Conservation (phyloP, 495 filamentous ascomycete species). For the Lentithecium fluviatile region DNA sequence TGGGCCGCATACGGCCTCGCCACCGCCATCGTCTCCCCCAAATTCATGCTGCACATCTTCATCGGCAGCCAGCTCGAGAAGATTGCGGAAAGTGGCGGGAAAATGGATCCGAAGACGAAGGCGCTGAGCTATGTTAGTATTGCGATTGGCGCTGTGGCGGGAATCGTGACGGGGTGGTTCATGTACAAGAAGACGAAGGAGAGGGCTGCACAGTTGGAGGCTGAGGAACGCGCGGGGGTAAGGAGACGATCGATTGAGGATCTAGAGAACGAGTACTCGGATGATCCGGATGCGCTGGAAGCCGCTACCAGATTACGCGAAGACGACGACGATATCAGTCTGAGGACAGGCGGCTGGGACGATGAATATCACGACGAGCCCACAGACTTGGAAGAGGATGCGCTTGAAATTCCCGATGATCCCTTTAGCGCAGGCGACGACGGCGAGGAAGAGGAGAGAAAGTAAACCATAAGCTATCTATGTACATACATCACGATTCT, state of each 20-base stretch:
- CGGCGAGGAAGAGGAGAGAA: conserved; percentile 21
- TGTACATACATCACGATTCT: neutral
- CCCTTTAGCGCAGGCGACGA: conserved; percentile 42
- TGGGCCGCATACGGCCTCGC: conserved; percentile 74
- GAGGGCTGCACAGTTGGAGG: conserved; percentile 78
- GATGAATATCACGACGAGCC: conserved; percentile 48
- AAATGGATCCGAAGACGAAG: conserved; percentile 65
- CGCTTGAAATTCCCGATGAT: conserved; percentile 41
- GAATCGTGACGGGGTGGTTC: conserved; percentile 72
- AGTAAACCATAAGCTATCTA: neutral
- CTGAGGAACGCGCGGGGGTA: conserved; percentile 64
- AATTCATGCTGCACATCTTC: conserved; percentile 89
- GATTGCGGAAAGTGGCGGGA: conserved; percentile 61
- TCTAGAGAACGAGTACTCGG: conserved; percentile 39
- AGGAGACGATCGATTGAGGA: conserved; percentile 34
- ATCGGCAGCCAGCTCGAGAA: conserved; percentile 75
- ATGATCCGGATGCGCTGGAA: conserved; percentile 41
- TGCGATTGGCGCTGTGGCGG: conserved; percentile 64
- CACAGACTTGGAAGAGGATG: conserved; percentile 37
- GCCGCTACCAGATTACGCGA: conserved; percentile 37
- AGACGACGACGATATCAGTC: conserved; percentile 62
- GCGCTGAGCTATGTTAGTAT: conserved; percentile 82
- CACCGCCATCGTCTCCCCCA: conserved; percentile 74
- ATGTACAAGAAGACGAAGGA: conserved; percentile 84
- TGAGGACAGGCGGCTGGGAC: conserved; percentile 45